Evolutionary conservation across 164 flowering plant genomes (phyloP).

Genomic region (Chimonanthus praecox): DNA sequence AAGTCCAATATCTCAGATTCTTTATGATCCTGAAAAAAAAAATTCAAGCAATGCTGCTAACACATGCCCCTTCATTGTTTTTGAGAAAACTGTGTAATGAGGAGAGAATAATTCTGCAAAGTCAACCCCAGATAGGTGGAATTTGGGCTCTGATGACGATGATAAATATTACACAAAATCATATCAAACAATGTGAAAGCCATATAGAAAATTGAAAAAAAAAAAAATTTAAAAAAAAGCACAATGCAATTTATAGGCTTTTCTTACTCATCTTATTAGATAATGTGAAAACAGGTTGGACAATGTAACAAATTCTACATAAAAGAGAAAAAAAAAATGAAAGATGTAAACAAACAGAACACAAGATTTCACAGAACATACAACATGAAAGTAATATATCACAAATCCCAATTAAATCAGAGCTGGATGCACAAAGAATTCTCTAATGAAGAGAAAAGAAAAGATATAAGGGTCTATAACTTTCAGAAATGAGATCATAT

Average conservation of each 20-base stretch:
- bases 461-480: background rate
- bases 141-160: too few species aligned
- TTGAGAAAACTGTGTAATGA: background rate
- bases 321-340: background rate
- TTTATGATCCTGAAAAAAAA: background rate
- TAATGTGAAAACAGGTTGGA: background rate
- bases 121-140: background rate
- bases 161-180: too few species aligned
- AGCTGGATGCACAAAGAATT: background rate
- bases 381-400: background rate
- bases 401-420: background rate
- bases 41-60: too few species aligned
- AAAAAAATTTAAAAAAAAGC: too few species aligned
- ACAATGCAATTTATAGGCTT: background rate
- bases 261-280: background rate
- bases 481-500: background rate
- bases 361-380: background rate
- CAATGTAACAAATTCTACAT: background rate
- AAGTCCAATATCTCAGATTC: background rate
- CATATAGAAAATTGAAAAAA: too few species aligned
- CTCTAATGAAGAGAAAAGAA: background rate
- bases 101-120: background rate
- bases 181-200: too few species aligned
- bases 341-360: background rate
- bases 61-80: background rate